Evolutionary conservation across 352 stramenopile species (phyloP).

Genomic region (Discostella stelligera): DNA sequence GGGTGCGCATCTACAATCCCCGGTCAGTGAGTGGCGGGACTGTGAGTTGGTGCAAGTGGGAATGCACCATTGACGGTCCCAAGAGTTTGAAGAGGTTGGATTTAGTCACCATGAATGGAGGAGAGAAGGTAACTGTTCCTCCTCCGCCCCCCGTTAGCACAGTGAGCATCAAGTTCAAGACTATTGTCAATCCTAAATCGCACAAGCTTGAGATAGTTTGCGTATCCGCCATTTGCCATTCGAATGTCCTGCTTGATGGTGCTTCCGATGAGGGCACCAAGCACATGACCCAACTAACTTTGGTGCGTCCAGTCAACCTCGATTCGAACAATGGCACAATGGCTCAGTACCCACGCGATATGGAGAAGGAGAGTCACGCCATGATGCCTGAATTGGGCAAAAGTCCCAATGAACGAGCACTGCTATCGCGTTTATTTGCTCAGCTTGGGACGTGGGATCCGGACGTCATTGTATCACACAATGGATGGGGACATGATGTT

Average conservation of each 20-base stretch:
- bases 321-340: constrained; percentile 40
- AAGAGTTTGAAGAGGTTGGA: constrained; percentile 88
- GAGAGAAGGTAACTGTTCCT: constrained; percentile 54
- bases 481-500: constrained; percentile 97
- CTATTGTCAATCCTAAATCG: constrained; percentile 93
- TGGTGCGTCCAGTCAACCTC: constrained; percentile 39
- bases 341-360: constrained; percentile 84
- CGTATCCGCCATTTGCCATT: constrained; percentile 82
- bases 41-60: constrained; percentile 90
- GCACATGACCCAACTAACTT: constrained; percentile 63
- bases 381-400: constrained; percentile 70
- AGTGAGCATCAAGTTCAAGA: constrained; percentile 97
- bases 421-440: constrained; percentile 86
- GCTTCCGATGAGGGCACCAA: constrained; percentile 54
- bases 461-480: constrained; percentile 98
- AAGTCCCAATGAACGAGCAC: constrained; percentile 84
- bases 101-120: constrained; percentile 30
- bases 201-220: constrained; percentile 95
- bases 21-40: constrained; percentile 61
- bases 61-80: constrained; percentile 90
- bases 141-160: constrained; percentile 94
- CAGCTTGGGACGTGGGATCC: constrained; percentile 95
- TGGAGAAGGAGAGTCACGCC: constrained; percentile 74
- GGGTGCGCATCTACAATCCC: constrained; percentile 93
- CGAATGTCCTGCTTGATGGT: constrained; percentile 76